Evolutionary conservation across 2,329 filamentous ascomycete genomes (phyloP), one percentile per base, ranked within the genome.

Genomic region (Eutypa lata): DNA sequence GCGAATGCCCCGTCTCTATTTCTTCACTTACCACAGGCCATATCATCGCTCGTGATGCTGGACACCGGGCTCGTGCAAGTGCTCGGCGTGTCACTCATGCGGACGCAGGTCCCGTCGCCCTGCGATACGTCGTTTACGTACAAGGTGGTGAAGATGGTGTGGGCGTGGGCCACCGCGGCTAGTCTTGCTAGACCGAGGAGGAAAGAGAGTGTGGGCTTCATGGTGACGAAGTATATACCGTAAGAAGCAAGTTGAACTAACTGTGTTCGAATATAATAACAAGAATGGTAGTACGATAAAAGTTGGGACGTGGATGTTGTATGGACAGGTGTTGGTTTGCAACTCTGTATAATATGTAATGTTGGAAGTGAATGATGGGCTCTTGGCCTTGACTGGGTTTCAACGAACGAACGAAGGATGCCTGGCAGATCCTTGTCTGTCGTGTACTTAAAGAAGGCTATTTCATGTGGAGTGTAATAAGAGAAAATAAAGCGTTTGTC

Each of bases 21-120:
- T n/a, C n/a, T n/a, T n/a, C n/a, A 70, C 79, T 55, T 76, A 87
- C 87, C 88, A 65, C 88, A 91, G 37, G 86, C 86, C 82, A 91
- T 87, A 56, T 84, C 83, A 26, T 78, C 68, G 59, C 81, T 83
- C 14, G 70, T 66, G 16, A 90, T 67, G 55, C 81, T 75, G 3
- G 71, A 71, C 49, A 91, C 76, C 26, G 87, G 88, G 35, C 67
- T 69, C 5, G 80, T 87, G 48, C 80, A 76, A 16, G 0, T 74
- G 79, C 7, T 68, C 66, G 3, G 75, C 70, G 51, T 82, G 72
- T 40, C 71, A 50, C 81, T 81, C 80, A 88, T 87, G 42, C 88
- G 84, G 48, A 91, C 79, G 62, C 87, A 90, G 24, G 84, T 86
- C 28, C 82, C 88, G 64, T 89, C 84, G 55, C 88, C 88, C 69